Conservation (phyloP, 1,284 basidiomycete species). For the Ceratobasidium sp. region DNA sequence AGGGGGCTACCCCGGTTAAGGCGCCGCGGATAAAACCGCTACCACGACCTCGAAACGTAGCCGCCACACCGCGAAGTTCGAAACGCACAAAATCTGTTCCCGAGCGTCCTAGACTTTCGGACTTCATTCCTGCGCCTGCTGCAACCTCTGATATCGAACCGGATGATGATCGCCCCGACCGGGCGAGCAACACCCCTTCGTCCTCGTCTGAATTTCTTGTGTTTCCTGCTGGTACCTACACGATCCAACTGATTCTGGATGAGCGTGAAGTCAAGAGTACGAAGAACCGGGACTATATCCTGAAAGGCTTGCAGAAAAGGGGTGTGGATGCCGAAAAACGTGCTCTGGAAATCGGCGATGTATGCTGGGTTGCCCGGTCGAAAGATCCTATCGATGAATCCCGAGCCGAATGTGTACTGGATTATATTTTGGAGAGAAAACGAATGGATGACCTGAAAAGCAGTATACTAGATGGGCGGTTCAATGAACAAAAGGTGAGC, state of each 20-base stretch:
- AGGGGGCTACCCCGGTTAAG: neutral
- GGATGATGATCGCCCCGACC: neutral
- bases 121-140: conserved; percentile 26
- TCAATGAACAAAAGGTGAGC: conserved; percentile 66
- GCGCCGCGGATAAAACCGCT: neutral
- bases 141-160: conserved; percentile 37
- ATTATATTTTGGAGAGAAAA: conserved; percentile 68
- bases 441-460: conserved; percentile 64
- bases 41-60: neutral
- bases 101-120: conserved; percentile 24
- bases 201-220: conserved; percentile 56
- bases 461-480: conserved; percentile 66
- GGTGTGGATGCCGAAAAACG: conserved; percentile 62
- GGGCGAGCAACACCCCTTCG: conserved; percentile 48
- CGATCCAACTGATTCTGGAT: conserved; percentile 65
- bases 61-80: conserved; percentile 16
- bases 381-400: conserved; percentile 63
- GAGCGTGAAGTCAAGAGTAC: conserved; percentile 63
- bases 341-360: conserved; percentile 65
- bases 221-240: conserved; percentile 62
- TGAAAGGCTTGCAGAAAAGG: conserved; percentile 54
- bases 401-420: conserved; percentile 60
- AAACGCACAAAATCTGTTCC: conserved; percentile 15
- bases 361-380: conserved; percentile 66
- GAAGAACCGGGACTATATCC: conserved; percentile 57